These are phyloP conservation scores for Dictyophora rubrovolvata DNA, from an alignment of 768 basidiomycete genomes.

Conservation along the genomic window DNA sequence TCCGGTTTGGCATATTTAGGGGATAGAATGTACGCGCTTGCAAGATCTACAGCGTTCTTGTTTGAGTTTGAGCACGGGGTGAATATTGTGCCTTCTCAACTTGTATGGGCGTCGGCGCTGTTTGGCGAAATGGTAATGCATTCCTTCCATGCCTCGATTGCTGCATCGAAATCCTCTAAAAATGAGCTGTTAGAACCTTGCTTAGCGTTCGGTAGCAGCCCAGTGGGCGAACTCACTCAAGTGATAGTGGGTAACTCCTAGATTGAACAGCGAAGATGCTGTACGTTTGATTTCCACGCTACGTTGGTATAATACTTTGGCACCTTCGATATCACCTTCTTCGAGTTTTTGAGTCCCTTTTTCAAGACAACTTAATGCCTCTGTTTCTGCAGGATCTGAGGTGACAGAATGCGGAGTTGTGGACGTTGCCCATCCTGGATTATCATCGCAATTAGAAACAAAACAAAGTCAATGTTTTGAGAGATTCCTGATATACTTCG, in stretches of 20 bases:
- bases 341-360: conserved; percentile 77
- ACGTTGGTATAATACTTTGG: conserved; percentile 66
- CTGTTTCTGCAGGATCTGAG: conserved; percentile 71
- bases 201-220: not conserved
- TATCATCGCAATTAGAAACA: not conserved
- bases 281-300: conserved; percentile 73
- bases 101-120: conserved; percentile 81
- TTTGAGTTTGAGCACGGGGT: conserved; percentile 13
- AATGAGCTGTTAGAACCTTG: conserved; percentile 9
- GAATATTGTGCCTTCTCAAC: conserved; percentile 32
- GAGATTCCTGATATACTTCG: not conserved
- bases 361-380: conserved; percentile 71
- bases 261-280: conserved; percentile 76
- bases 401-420: conserved; percentile 74
- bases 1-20: conserved; percentile 63
- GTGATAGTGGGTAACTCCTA: conserved; percentile 85
- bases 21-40: conserved; percentile 83
- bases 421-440: conserved; percentile 64
- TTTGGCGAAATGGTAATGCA: conserved; percentile 72
- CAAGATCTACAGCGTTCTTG: conserved; percentile 49
- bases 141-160: conserved; percentile 80
- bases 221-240: conserved; percentile 49
- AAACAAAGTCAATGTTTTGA: not conserved
- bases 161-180: conserved; percentile 79
- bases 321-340: conserved; percentile 74